Base-by-base conservation (phyloP, 1,139 yeast species). In the Geotrichum phurueaensis region DNA sequence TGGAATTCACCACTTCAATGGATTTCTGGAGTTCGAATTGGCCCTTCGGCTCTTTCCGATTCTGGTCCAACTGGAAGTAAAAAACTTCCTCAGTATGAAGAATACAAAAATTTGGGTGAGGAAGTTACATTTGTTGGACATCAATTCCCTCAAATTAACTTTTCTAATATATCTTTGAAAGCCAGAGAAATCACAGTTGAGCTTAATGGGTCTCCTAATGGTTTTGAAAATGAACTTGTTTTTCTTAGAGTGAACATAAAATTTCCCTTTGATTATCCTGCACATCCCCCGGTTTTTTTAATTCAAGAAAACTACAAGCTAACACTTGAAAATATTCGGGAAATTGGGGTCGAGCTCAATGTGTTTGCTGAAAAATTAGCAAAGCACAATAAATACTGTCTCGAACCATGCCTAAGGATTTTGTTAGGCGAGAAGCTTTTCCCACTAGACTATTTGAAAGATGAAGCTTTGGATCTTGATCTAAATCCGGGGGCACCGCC, bases 21-120 rank as follows among this genome's bases (percentile, higher is more conserved):
- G 99, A 86, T 94, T 51, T 86, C 97, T 0, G 98, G 98, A 55
- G 96, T 94, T 6, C 79, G 94, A 60, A 84, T 82, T 75, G 95
- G 95, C 0, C 78, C 82, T 56, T 75, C 81, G 2, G 81, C 81
- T 0, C 75, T 75, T 64, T 74, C 75, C 1, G 71, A 67, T 20
- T 65, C 63, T 54, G 58, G 65, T 9, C 62, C 62, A 27, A 65
- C 61, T 18, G 60, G 65, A 7, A 64, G 64, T 39, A 65, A 63
- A 29, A 61, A 63, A 12, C 65, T 73, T 9, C 73, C 71, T 10
- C 64, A 66, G 31, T 67, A 67, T 33, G 54, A 64, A 63, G 81
- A 77, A 39, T 91, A 87, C 1, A 81, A 85, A 20, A 89, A 89
- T 68, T 74, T 92, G 25, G 97, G 96, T 4, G 97, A 91, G 72